Percentiles rank a stretch among this genome's conserved stretches.
Conservation (phyloP, 805 yeast species). For the Candida succiphila region DNA sequence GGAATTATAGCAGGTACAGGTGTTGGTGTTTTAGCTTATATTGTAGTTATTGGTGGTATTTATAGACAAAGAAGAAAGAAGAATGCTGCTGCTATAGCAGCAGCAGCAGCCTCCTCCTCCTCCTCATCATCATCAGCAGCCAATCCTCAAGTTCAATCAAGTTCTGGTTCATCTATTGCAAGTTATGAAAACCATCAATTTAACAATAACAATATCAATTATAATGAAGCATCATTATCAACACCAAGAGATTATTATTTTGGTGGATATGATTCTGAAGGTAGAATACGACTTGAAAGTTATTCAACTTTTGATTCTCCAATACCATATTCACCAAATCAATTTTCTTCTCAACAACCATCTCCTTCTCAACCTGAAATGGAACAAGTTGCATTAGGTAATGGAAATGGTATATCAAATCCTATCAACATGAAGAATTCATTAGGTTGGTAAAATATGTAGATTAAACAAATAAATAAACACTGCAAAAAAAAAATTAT, state of each 20-base stretch:
- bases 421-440: slow-evolving; percentile 68
- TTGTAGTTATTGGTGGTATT: slow-evolving; percentile 47
- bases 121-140: not conserved
- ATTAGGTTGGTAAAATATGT: slow-evolving; percentile 45
- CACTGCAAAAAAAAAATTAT: not conserved
- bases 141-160: not conserved
- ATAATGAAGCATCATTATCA: not conserved
- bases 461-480: not conserved
- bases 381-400: not conserved
- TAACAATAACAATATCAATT: too few relatives aligned
- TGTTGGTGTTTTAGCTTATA: slow-evolving; percentile 61
- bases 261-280: too few relatives aligned
- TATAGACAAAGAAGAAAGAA: slow-evolving; percentile 30
- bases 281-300: too few relatives aligned
- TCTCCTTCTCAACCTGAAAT: too few relatives aligned
- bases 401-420: slow-evolving; percentile 33
- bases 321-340: too few relatives aligned
- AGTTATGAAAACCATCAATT: not conserved
- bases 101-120: not conserved
- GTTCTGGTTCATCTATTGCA: not conserved
- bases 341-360: too few relatives aligned
- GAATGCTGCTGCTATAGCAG: slow-evolving; percentile 1
- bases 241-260: too few relatives aligned
- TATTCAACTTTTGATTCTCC: not conserved
- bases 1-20: slow-evolving; percentile 82